These are phyloP conservation scores for Geotrichum citri-aurantii DNA, from an alignment of 1,139 yeast species.

Conservation along the genomic window DNA sequence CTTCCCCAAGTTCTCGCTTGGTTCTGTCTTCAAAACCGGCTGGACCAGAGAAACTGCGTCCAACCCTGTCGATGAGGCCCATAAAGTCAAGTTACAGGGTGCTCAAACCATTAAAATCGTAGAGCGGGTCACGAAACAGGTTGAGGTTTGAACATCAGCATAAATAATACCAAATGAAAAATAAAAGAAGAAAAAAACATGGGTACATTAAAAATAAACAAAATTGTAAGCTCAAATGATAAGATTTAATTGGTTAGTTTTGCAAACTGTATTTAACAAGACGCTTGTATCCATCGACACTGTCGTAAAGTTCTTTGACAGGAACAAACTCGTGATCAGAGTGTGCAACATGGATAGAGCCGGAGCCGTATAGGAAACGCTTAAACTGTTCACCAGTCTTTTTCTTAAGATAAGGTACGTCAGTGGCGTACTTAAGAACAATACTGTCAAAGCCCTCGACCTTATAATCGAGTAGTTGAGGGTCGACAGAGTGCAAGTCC, in stretches of 20 bases:
- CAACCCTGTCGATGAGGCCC: neutral
- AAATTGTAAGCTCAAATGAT: neutral
- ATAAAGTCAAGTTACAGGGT: neutral
- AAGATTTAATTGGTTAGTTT: neutral
- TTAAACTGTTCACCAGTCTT: constrained; percentile 32
- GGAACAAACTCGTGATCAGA: constrained; percentile 55
- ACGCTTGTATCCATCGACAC: constrained; percentile 53
- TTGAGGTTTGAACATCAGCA: neutral
- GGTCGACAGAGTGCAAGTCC: constrained; percentile 31
- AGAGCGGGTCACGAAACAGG: neutral
- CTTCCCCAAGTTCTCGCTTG: constrained; percentile 63
- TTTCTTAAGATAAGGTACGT: constrained; percentile 47
- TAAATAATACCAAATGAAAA: neutral
- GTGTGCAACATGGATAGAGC: constrained; percentile 61
- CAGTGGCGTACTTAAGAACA: constrained; percentile 57
- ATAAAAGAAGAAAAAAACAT: neutral
- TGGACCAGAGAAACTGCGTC: constrained; percentile 39
- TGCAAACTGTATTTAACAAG: constrained; percentile 36
- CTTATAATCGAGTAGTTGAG: constrained; percentile 50
- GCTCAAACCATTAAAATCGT: neutral
- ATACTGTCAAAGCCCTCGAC: constrained; percentile 60
- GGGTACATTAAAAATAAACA: neutral
- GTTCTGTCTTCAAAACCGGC: constrained; percentile 55
- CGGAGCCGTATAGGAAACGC: constrained; percentile 64
- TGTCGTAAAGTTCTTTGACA: constrained; percentile 44